Evolutionary conservation across 108 stramenopile species (phyloP), one percentile per base, ranked within the genome.

Genomic region (Cyclotella choctawhatcheeana): DNA sequence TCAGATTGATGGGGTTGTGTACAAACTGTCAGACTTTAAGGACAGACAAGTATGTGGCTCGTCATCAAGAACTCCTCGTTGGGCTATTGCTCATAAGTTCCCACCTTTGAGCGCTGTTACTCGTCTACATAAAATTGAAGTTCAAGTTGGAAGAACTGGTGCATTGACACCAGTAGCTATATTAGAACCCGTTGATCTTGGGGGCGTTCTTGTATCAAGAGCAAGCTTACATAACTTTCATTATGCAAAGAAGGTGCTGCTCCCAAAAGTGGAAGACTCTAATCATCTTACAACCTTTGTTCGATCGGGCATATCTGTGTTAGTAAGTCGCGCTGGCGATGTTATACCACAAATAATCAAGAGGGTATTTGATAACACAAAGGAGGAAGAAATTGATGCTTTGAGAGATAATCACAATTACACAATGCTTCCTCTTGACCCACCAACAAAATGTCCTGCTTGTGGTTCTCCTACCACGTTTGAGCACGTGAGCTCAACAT

Each of bases 1-100:
- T 65, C 89, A 94, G 40, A 84, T 96, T 61, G 96, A 98, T 84
- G 96, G 96, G 4, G 94, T 89, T 31, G 97, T 98, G 10, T 96
- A 95, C 82, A 98, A 98, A 79, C 86, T 97, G 0, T 78, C 89
- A 35, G 58, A 84, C 10, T 51, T 75, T 6, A 44, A 30, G 1
- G 43, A 87, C 58, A 77, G 88, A 67, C 50, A 50, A 70, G 44
- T 58, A 21, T 63, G 92, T 54, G 97, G 97, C 20, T 71, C 80
- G 6, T 89, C 92, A 17, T 84, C 75, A 13, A 83, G 96, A 16
- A 78, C 88, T 61, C 97, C 97, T 17, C 85, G 92, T 62, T 95
- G 95, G 96, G 94, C 95, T 25, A 82, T 96, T 26, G 96, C 97
- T 5, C 94, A 96, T 78, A 98, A 98, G 66, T 98, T 97, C 73